These are phyloP conservation scores for Mycena floridula DNA, from an alignment of 768 basidiomycete genomes.

Conservation along the genomic window DNA sequence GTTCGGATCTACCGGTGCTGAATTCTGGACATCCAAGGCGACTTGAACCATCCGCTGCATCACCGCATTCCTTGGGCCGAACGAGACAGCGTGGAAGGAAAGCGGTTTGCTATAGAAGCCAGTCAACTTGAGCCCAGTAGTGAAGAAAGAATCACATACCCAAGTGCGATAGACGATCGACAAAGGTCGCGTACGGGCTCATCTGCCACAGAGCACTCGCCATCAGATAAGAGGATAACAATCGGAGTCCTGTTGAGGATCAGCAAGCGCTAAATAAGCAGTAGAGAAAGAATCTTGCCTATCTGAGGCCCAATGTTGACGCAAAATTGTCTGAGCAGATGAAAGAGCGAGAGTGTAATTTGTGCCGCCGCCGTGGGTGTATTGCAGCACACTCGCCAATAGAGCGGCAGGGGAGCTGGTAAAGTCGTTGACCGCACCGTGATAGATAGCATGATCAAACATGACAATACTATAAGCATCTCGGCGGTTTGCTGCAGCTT, in stretches of 20 bases:
- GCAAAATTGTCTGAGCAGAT: conserved; percentile 31
- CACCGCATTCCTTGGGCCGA: conserved; percentile 28
- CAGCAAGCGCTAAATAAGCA: not conserved
- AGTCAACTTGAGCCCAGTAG: not conserved
- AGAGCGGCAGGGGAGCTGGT: conserved; percentile 37
- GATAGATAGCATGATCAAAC: conserved; percentile 25
- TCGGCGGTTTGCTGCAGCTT: conserved; percentile 21
- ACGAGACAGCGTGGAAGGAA: conserved; percentile 55
- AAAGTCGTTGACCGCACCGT: conserved; percentile 39
- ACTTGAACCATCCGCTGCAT: conserved; percentile 47
- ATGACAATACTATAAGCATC: conserved; percentile 54
- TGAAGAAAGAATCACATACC: conserved; percentile 24
- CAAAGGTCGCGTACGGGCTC: conserved; percentile 32
- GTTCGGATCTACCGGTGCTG: conserved; percentile 33
- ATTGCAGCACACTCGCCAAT: conserved; percentile 28
- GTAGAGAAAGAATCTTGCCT: conserved; percentile 21
- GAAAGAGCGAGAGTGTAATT: conserved; percentile 36
- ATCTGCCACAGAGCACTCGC: conserved; percentile 36
- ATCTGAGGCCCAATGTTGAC: conserved; percentile 43
- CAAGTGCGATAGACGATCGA: conserved; percentile 33
- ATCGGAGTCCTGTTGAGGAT: conserved; percentile 39
- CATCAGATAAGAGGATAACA: conserved; percentile 54
- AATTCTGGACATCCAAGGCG: conserved; percentile 41
- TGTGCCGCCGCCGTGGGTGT: conserved; percentile 29
- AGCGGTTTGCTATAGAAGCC: conserved; percentile 36